Evolutionary conservation across 208 protist species (phyloP).

Genomic region (Trypanosomatidae sp.): DNA sequence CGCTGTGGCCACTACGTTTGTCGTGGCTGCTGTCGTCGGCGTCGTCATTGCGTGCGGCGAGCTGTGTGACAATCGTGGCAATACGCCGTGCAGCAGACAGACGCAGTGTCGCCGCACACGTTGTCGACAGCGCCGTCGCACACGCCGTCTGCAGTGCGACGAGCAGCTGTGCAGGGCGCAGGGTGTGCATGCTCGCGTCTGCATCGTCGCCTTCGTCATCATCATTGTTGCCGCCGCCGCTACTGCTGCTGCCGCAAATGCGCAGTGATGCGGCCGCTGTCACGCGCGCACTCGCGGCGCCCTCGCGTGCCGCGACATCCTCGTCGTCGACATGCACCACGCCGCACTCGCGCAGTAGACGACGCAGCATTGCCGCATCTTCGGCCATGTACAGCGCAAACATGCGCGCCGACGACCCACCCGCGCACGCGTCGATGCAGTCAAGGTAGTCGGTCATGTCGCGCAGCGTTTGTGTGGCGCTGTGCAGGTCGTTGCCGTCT

Average conservation of each 20-base stretch:
- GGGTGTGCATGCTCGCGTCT: conserved; percentile 3
- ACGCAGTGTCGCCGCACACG: no score
- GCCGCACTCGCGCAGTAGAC: conserved; percentile 19
- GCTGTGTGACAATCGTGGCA: conserved; percentile 4
- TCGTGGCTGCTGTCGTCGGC: no score
- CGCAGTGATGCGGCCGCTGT: no score
- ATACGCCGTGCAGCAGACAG: conserved; percentile 9
- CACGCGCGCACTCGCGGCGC: no score
- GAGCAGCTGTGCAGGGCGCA: conserved; percentile 4
- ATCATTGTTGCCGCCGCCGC: no score
- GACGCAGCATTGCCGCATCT: conserved; percentile 34
- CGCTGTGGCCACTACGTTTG: no score
- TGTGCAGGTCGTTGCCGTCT: conserved; percentile 76
- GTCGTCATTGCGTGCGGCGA: no score
- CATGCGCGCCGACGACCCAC: conserved; percentile 24
- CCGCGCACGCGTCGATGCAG: conserved; percentile 40
- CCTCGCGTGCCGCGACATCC: no score
- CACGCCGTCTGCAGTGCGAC: no score
- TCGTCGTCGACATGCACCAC: no score
- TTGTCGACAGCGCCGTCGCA: no score
- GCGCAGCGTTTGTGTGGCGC: conserved; percentile 32
- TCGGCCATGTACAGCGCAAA: conserved; percentile 83
- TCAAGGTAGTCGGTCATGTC: conserved; percentile 69
- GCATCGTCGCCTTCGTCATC: conserved; percentile 3
- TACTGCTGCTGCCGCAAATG: no score